Conservation (phyloP, 2,329 filamentous ascomycete species). For the Pyrenophora teres region DNA sequence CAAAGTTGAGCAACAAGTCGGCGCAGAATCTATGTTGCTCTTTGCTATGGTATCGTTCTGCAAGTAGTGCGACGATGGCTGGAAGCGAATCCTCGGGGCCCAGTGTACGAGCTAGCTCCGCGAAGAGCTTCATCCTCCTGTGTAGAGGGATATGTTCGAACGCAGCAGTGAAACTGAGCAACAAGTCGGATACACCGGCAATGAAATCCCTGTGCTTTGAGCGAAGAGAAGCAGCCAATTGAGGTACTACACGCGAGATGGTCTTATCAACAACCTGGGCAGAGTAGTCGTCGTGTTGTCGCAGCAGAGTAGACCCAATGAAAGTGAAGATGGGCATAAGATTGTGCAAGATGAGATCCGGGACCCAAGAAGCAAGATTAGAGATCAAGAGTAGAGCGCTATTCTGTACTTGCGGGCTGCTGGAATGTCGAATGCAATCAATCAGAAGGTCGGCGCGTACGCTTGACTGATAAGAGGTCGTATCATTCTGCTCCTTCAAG, state of each 20-base stretch:
- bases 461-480: conserved; percentile 75
- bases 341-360: conserved; percentile 90
- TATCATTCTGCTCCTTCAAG: conserved; percentile 60
- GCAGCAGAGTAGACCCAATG: conserved; percentile 88
- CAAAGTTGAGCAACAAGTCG: conserved; percentile 74
- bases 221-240: conserved; percentile 81
- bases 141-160: conserved; percentile 95
- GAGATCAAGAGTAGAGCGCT: conserved; percentile 86
- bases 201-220: conserved; percentile 77
- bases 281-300: conserved; percentile 95
- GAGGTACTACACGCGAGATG: conserved; percentile 90
- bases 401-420: conserved; percentile 92
- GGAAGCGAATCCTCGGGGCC: conserved; percentile 87
- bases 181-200: conserved; percentile 81
- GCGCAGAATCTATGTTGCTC: conserved; percentile 76
- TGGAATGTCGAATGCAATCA: conserved; percentile 89
- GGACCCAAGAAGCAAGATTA: conserved; percentile 81
- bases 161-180: conserved; percentile 94
- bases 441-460: conserved; percentile 90
- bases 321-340: conserved; percentile 99
- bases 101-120: conserved; percentile 81
- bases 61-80: conserved; percentile 83
- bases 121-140: conserved; percentile 79
- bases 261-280: conserved; percentile 94
- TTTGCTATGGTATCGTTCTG: conserved; percentile 84